Percentiles rank a stretch among this genome's conserved stretches.
Evolutionary conservation across 2,329 filamentous ascomycete species (phyloP).

Genomic region (Fusarium vanettenii): DNA sequence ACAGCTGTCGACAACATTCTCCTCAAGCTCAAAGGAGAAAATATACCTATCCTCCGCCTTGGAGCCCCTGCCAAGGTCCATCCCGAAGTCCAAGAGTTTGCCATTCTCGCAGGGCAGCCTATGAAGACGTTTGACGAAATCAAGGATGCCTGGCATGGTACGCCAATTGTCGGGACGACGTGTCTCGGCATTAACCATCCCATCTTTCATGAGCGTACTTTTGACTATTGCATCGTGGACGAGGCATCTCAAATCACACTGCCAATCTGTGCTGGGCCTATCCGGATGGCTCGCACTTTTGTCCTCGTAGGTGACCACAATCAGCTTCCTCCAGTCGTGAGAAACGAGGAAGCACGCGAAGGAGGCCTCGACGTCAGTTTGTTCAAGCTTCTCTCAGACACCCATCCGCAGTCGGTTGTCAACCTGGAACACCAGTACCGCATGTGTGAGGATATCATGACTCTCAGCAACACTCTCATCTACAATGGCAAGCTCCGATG

Average conservation of each 20-base stretch:
- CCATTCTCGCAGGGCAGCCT: conserved; percentile 78
- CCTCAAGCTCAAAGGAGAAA: conserved; percentile 85
- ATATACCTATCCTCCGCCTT: conserved; percentile 84
- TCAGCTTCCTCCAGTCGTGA: conserved; percentile 92
- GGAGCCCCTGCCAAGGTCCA: conserved; percentile 89
- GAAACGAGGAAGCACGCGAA: conserved; percentile 86
- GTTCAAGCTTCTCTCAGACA: conserved; percentile 92
- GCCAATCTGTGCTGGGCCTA: conserved; percentile 92
- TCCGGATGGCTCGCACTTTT: conserved; percentile 92
- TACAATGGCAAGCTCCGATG: conserved; percentile 93
- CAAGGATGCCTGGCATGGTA: conserved; percentile 83
- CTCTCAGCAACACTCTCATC: conserved; percentile 90
- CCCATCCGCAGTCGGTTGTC: conserved; percentile 87
- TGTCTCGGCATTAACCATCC: conserved; percentile 92
- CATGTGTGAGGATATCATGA: conserved; percentile 98
- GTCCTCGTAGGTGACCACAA: conserved; percentile 97
- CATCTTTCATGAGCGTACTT: conserved; percentile 87
- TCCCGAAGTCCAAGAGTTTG: conserved; percentile 87
- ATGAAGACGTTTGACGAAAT: conserved; percentile 86
- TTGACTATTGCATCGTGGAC: conserved; percentile 98
- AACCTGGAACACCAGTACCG: conserved; percentile 96
- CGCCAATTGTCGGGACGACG: conserved; percentile 92
- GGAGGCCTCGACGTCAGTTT: conserved; percentile 92
- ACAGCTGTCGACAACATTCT: conserved; percentile 98
- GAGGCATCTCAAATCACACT: conserved; percentile 98